phyloP scores from a whole-genome alignment of 2,329 filamentous ascomycete species.

The Cadophora sp. region DNA sequence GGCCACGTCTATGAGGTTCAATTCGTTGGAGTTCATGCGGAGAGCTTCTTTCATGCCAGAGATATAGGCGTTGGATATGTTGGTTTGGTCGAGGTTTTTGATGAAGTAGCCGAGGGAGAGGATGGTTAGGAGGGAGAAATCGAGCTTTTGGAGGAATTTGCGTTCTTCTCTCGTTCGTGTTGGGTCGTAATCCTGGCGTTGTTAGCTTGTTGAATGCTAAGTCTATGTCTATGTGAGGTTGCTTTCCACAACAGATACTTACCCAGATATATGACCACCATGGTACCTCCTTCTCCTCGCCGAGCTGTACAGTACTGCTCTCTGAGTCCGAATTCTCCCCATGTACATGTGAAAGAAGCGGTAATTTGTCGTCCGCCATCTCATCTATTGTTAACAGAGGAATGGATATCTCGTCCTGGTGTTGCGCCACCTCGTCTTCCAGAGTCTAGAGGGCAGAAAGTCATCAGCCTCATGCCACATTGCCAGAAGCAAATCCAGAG shows the following conservation, averaged over 20 bases:
- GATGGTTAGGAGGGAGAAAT: constrained; percentile 39
- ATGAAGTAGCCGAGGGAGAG: constrained; percentile 41
- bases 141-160: constrained; percentile 40
- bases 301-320: constrained; percentile 11
- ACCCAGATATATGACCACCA: constrained; percentile 42
- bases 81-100: constrained; percentile 41
- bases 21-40: constrained; percentile 50
- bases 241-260: neutral
- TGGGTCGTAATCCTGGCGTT: constrained; percentile 30
- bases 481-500: neutral
- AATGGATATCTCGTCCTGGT: neutral
- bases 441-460: neutral
- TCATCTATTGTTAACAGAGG: neutral
- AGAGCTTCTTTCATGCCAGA: constrained; percentile 57
- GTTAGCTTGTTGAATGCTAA: neutral
- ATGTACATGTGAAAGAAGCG: neutral
- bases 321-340: constrained; percentile 20
- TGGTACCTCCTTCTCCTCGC: constrained; percentile 28
- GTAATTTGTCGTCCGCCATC: neutral
- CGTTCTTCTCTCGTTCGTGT: constrained; percentile 31
- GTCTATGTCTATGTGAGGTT: neutral
- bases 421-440: neutral
- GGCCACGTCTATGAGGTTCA: constrained; percentile 48
- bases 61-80: constrained; percentile 49
- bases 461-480: neutral